phyloP scores from a whole-genome alignment of 2,329 filamentous ascomycete genomes.

The Sclerotinia nivalis region DNA sequence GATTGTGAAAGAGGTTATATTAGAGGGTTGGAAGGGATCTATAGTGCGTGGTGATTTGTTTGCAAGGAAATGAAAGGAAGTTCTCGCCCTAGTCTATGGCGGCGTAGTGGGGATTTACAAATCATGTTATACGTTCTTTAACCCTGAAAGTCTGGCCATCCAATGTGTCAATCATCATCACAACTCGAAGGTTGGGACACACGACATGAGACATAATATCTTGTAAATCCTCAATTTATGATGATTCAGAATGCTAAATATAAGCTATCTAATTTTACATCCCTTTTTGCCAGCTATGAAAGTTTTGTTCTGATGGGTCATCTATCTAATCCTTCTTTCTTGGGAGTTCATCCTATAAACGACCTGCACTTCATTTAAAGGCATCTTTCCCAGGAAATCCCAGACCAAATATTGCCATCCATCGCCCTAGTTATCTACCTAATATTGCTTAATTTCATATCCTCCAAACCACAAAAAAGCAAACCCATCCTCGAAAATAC shows the following conservation, averaged over 20 bases:
- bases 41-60: too few relatives aligned
- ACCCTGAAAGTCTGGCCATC: too few relatives aligned
- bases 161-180: too few relatives aligned
- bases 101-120: too few relatives aligned
- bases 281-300: not conserved
- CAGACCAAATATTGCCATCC: constrained; percentile 15
- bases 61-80: too few relatives aligned
- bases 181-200: too few relatives aligned
- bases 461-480: constrained; percentile 18
- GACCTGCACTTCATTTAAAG: constrained; percentile 44
- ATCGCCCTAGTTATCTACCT: constrained; percentile 2
- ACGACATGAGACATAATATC: too few relatives aligned
- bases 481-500: constrained; percentile 10
- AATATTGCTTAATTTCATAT: not conserved
- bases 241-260: constrained; percentile 6
- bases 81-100: too few relatives aligned
- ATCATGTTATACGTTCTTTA: too few relatives aligned
- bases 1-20: too few relatives aligned
- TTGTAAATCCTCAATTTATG: constrained; percentile 15
- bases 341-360: constrained; percentile 26
- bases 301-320: not conserved
- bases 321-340: constrained; percentile 16
- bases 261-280: constrained; percentile 21
- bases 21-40: too few relatives aligned
- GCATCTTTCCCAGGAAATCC: constrained; percentile 5